A percentile compares a stretch with the other conserved stretches of the same genome.
These are phyloP conservation scores for Acanthamoeba healyi DNA, from an alignment of 208 protist species.

Conservation along the genomic window DNA sequence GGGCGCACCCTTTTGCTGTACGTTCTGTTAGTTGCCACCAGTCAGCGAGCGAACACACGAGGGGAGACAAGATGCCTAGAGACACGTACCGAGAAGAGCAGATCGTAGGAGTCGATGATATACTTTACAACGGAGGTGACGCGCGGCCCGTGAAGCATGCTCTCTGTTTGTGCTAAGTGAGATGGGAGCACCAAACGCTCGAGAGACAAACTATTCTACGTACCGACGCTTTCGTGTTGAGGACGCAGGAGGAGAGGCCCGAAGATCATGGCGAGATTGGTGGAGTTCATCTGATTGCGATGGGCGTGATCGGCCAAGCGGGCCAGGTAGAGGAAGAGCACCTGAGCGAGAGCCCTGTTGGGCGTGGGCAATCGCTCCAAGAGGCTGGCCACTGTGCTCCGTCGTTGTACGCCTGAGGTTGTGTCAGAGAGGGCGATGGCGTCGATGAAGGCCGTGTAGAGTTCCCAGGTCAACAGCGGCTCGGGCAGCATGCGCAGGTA, in stretches of 20 bases:
- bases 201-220: neutral
- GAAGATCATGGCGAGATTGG: conserved; percentile 56
- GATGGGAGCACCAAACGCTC: neutral
- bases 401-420: neutral
- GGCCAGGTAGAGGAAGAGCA: conserved; percentile 12
- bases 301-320: conserved; percentile 1
- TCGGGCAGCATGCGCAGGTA: neutral
- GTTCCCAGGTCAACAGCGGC: conserved; percentile 14
- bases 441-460: neutral
- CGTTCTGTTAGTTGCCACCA: neutral
- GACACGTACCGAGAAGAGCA: conserved; percentile 1
- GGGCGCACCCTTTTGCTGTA: neutral
- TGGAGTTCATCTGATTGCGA: conserved; percentile 26
- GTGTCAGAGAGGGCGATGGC: neutral
- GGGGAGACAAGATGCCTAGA: too few species aligned
- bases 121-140: conserved; percentile 34
- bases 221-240: conserved; percentile 7
- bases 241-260: conserved; percentile 44
- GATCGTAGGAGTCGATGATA: conserved; percentile 26
- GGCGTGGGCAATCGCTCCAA: neutral
- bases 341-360: neutral
- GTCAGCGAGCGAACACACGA: neutral
- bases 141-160: conserved; percentile 18
- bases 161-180: neutral
- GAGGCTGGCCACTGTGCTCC: neutral